Base-by-base conservation (phyloP, 2,329 filamentous ascomycete species). In the Diaporthe sp. region DNA sequence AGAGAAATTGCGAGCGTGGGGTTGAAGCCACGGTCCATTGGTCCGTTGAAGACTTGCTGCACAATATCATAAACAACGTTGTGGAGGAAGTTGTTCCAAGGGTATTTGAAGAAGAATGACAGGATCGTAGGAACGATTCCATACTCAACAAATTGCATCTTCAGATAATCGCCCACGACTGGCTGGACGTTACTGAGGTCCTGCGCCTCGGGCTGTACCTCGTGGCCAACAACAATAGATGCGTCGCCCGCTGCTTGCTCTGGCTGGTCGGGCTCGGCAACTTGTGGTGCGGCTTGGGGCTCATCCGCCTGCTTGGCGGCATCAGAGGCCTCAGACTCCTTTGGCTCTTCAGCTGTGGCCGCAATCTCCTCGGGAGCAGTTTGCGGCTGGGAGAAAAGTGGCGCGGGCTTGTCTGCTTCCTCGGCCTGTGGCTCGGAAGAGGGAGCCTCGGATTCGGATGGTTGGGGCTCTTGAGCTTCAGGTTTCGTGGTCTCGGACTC, bases 61-160 rank as follows among this genome's bases (percentile, higher is more conserved):
- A 99, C 95, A 81, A 99, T 96, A 83, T 99, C 97, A 83, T 99
- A 99, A 65, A 99, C 97, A 58, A 99, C 97, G 82, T 99, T 99
- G 85, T 99, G 97, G 60, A 99, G 90, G 82, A 99, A 99, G 84
- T 99, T 99, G 85, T 99, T 99, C 97, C 97, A 99, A 1, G 97
- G 96, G 81, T 98, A 99, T 76, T 94, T 92, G 87, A 99, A 99
- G 86, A 99, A 99, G 87, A 98, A 98, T 75, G 95, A 94, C 83
- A 99, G 86, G 81, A 99, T 98, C 2, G 95, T 98, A 39, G 97
- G 97, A 72, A 99, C 96, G 78, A 99, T 97, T 78, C 92, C 92
- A 84, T 98, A 92, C 84, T 98, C 94, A 34, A 98, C 96, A 86
- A 99, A 98, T 85, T 96, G 95, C 84, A 97, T 96, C 86, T 99